These are phyloP conservation scores for Albatrellus ellisii DNA, from an alignment of 768 basidiomycete species.

Conservation along the genomic window DNA sequence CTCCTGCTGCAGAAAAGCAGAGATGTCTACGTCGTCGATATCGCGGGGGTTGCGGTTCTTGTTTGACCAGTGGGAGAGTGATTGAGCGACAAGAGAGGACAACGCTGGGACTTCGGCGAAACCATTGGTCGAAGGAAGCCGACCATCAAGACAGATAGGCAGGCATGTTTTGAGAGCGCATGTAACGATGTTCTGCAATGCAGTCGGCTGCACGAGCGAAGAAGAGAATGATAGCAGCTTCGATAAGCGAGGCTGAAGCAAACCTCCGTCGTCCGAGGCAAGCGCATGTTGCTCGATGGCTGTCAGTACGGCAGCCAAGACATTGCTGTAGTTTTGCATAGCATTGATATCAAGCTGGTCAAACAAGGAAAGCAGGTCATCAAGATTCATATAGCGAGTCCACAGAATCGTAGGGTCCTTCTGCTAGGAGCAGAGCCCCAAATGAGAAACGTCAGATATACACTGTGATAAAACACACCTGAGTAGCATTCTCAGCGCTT, in stretches of 20 bases:
- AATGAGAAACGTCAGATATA: not conserved
- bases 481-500: not conserved
- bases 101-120: not conserved
- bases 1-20: constrained; percentile 27
- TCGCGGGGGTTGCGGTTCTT: constrained; percentile 1
- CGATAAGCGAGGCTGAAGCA: constrained; percentile 6
- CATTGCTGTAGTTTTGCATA: not conserved
- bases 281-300: constrained; percentile 6
- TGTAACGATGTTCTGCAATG: constrained; percentile 7
- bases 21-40: constrained; percentile 17
- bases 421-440: not conserved
- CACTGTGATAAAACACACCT: no score
- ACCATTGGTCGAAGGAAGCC: not conserved
- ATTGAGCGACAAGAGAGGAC: constrained; percentile 2
- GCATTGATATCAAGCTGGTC: constrained; percentile 16
- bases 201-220: not conserved
- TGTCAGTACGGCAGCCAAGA: constrained; percentile 3
- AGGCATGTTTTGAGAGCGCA: constrained; percentile 1
- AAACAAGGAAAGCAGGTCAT: constrained; percentile 31
- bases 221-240: constrained; percentile 7
- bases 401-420: constrained; percentile 25
- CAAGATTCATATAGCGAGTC: constrained; percentile 38
- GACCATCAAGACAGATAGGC: constrained; percentile 7
- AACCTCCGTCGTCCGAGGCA: not conserved
- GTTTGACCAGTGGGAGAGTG: constrained; percentile 8